Conservation (phyloP, 768 basidiomycete species). For the Flagelloscypha sp. region DNA sequence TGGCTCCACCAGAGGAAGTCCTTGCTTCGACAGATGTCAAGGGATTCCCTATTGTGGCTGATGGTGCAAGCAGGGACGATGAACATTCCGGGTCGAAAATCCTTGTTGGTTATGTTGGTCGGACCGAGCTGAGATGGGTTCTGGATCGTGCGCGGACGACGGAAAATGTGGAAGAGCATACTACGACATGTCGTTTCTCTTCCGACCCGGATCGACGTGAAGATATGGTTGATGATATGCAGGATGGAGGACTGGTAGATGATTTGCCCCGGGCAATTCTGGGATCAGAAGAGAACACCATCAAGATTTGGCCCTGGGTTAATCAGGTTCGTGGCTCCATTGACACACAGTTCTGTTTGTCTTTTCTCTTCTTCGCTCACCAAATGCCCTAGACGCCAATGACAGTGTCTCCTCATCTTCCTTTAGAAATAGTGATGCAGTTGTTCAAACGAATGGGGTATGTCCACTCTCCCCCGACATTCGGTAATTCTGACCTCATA, state of each 20-base stretch:
- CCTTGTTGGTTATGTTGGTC: slow-evolving; percentile 81
- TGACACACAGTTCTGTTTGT: not conserved
- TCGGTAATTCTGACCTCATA: slow-evolving; percentile 4
- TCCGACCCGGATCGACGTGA: no score
- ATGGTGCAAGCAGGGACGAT: no score
- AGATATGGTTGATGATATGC: no score
- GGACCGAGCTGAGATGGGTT: slow-evolving; percentile 79
- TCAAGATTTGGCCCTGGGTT: slow-evolving; percentile 85
- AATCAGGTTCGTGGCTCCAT: slow-evolving; percentile 61
- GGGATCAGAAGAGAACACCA: slow-evolving; percentile 61
- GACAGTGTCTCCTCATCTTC: slow-evolving; percentile 85
- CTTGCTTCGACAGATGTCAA: slow-evolving; percentile 70
- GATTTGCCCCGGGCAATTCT: slow-evolving; percentile 41
- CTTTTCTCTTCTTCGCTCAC: slow-evolving; percentile 1
- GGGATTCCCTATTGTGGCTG: slow-evolving; percentile 83
- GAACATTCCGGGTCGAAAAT: no score
- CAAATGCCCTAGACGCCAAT: slow-evolving; percentile 67
- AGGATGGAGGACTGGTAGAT: slow-evolving; percentile 45
- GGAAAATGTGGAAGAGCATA: no score
- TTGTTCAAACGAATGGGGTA: slow-evolving; percentile 97
- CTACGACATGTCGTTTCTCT: no score
- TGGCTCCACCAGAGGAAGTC: slow-evolving; percentile 69
- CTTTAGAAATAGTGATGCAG: slow-evolving; percentile 95
- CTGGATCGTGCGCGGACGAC: no score
- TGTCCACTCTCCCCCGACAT: slow-evolving; percentile 21